Base-by-base conservation (phyloP, 345 rosid genomes). In the Hirschfeldia incana region DNA sequence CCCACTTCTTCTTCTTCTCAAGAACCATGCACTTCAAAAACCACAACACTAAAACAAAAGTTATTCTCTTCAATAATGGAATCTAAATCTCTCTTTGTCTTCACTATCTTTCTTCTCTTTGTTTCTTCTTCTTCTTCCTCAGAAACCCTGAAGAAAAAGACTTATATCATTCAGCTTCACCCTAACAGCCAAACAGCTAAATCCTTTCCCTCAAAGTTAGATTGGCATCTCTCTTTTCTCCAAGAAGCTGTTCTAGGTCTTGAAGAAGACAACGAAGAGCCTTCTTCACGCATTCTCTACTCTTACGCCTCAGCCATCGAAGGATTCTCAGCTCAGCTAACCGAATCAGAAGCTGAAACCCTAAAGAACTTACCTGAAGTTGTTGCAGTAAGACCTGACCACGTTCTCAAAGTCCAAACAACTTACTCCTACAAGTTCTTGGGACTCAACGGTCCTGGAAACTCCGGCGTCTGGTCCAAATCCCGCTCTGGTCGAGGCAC, bases 341-440 rank as follows among this genome's bases (percentile, higher is more conserved):
- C 91, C 4, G 84, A 81, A 49, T n/a, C 82, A 0, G 98, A 94
- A 81, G 69, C 86, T 0, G 69, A 84, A 7, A 70, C 34, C 13
- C 67, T 92, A 77, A 82, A 73, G 72, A 86, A 69, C 44, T 75
- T 83, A 75, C 92, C 89, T 5, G 86, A 87, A 70, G 97, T 94
- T 63, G 73, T 94, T 67, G 86, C 94, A 27, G 77, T 92, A 9
- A 85, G 97, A 65, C 97, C 92, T 21, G 98, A 94, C 82, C 81
- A 77, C 75, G 84, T 81, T 66, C 84, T 86, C 30, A 89, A 90
- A 4, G 66, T 94, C 62, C 98, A 92, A 15, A 94, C 98, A 1
- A 92, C 98, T 59, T 90, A 92, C 73, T 94, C 98, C 34, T 90
- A 90, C 82, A 86, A 90, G 74, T 94, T 94, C 89, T 81, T 94